These are phyloP conservation scores for Circinella umbellata DNA, from an alignment of 371 early-diverging fungal genomes.

Conservation along the genomic window DNA sequence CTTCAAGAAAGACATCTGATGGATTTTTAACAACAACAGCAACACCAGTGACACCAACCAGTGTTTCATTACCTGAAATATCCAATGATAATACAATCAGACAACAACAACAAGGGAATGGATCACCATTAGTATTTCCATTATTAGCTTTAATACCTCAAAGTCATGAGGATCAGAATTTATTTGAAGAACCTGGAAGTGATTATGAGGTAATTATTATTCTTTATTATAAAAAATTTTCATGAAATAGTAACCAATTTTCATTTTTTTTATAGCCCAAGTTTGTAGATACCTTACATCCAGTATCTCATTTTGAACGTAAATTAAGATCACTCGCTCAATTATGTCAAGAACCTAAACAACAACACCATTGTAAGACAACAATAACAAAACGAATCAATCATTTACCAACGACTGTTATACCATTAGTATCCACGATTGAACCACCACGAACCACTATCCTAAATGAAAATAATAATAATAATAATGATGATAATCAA, in stretches of 20 bases:
- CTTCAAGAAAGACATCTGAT: not conserved
- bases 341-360: constrained; percentile 40
- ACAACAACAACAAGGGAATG: not conserved
- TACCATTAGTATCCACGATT: constrained; percentile 41
- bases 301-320: constrained; percentile 46
- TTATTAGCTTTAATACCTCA: constrained; percentile 26
- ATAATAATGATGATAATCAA: too few species aligned
- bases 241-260: too few species aligned
- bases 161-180: constrained; percentile 11
- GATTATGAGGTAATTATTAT: constrained; percentile 21
- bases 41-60: not conserved
- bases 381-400: not conserved
- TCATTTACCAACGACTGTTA: constrained; percentile 18
- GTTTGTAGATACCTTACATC: constrained; percentile 46
- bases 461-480: not conserved
- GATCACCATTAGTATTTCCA: not conserved
- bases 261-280: constrained; percentile 27
- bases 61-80: constrained; percentile 5
- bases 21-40: not conserved
- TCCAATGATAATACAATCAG: not conserved
- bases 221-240: not conserved
- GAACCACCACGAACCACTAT: constrained; percentile 12
- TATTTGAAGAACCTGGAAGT: constrained; percentile 7
- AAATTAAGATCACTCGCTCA: constrained; percentile 47
- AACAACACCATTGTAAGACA: not conserved